Base-by-base conservation (phyloP, 371 early-diverging fungal genomes). In the Mucor velutinosus region DNA sequence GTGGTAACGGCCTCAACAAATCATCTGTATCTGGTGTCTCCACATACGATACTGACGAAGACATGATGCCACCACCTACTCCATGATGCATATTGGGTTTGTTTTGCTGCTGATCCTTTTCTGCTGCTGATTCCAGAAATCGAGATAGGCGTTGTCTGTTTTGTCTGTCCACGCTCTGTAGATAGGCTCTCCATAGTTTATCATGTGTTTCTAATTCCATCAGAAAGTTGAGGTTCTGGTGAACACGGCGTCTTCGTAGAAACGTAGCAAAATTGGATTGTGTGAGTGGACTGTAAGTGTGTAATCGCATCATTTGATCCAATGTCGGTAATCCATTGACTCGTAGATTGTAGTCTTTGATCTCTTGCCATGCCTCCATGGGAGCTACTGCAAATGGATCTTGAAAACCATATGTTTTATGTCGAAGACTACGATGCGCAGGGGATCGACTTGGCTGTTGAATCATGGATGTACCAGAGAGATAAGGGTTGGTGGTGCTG, bases 301-400 rank as follows among this genome's bases (percentile, higher is more conserved):
- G 67, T 8, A 79, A 49, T 15, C 76, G 64, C 76, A 84, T 73
- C 72, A 84, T 72, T 72, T 84, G 81, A 67, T 84, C 84, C 27
- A 84, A 47, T n/a, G 84, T 84, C 0, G 84, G 84, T 37, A 84
- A 32, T 1, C 84, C 84, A 65, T 84, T 81, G 3, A 80, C 81
- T 49, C 70, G 65, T 27, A 84, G 62, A 65, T 84, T 81, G 58
- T 84, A 80, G 58, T 81, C 84, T 65, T 81, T 81, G 51, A 81
- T 81, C 49, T 79, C 78, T 63, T 81, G 79, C 84, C 84, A 84
- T 19, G 84, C 84, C 60, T 79, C 79, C 68, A 81, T 76, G 23
- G 84, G 84, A 11, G 78, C 78, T 8, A 70, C 71, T 6, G 78
- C 78, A 71, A 84, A 81, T 1, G 81, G 81, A 62, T 84, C 81